Percentiles rank a stretch among this genome's conserved stretches.
Conservation (phyloP, 306 rosid genomes). For the Macrotyloma uniflorum region DNA sequence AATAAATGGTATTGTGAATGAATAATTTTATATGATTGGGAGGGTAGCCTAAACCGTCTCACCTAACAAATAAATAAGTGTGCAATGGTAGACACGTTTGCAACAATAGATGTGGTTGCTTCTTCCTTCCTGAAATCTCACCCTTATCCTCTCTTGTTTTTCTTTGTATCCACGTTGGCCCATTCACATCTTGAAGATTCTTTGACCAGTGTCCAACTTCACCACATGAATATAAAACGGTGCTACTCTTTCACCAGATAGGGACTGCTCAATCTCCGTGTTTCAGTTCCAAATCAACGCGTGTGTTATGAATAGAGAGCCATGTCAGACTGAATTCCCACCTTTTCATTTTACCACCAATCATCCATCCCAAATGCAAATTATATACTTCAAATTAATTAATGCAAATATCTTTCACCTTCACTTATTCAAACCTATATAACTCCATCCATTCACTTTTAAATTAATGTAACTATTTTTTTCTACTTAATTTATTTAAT, state of each 20-base stretch:
- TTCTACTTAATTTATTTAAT: too few species aligned
- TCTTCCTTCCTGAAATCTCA: not conserved
- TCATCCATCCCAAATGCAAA: too few species aligned
- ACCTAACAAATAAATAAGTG: slow-evolving; percentile 11
- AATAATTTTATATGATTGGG: not conserved
- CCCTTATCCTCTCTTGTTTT: slow-evolving; percentile 1
- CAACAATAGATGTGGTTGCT: slow-evolving; percentile 18
- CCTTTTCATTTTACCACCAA: too few species aligned
- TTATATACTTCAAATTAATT: too few species aligned
- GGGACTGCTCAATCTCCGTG: slow-evolving; percentile 15
- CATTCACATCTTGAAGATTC: slow-evolving; percentile 34
- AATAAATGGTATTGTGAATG: not conserved
- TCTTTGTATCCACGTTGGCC: not conserved
- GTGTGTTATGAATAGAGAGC: not conserved
- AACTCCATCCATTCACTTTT: too few species aligned
- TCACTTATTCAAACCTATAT: too few species aligned
- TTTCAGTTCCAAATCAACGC: not conserved
- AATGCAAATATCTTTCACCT: too few species aligned
- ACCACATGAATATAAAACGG: slow-evolving; percentile 36
- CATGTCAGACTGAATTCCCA: not conserved
- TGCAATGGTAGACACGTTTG: slow-evolving; percentile 10
- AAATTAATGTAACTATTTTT: too few species aligned
- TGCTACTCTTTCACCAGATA: slow-evolving; percentile 30
- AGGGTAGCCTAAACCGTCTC: not conserved
- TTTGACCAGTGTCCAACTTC: slow-evolving; percentile 35